Evolutionary conservation across 2,329 filamentous ascomycete genomes (phyloP).

Genomic region (Corynespora cassiicola): DNA sequence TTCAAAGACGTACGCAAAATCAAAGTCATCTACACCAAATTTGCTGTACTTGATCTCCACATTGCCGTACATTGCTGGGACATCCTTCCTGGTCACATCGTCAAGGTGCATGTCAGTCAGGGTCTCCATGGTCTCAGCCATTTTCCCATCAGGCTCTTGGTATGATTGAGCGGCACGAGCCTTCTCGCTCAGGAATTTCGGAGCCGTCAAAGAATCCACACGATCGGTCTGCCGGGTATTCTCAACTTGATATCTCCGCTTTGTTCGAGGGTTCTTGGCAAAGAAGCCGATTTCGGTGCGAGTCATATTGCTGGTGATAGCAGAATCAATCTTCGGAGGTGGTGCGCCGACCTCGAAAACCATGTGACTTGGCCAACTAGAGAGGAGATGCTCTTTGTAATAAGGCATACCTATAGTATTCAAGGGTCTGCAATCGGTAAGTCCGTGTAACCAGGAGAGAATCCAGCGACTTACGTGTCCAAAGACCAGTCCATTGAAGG

Average conservation of each 20-base stretch:
- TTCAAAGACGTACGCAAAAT: slow-evolving; percentile 85
- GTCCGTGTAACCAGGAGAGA: no score
- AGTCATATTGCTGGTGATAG: slow-evolving; percentile 72
- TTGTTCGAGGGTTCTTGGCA: slow-evolving; percentile 76
- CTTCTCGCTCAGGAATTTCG: slow-evolving; percentile 95
- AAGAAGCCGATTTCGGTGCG: slow-evolving; percentile 78
- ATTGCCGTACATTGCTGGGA: slow-evolving; percentile 87
- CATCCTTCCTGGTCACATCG: slow-evolving; percentile 76
- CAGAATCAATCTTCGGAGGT: slow-evolving; percentile 74
- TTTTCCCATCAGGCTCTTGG: slow-evolving; percentile 36
- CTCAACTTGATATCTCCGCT: slow-evolving; percentile 82
- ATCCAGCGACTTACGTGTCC: slow-evolving; percentile 66
- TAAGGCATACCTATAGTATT: slow-evolving; percentile 91
- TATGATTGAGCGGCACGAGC: slow-evolving; percentile 66
- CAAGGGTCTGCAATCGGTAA: slow-evolving; percentile 65
- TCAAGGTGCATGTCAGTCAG: slow-evolving; percentile 74
- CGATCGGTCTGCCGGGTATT: slow-evolving; percentile 70
- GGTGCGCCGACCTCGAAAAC: slow-evolving; percentile 86
- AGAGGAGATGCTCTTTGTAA: slow-evolving; percentile 86
- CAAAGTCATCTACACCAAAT: slow-evolving; percentile 99
- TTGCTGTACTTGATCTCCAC: slow-evolving; percentile 99
- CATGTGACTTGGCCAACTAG: slow-evolving; percentile 86
- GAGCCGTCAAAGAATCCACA: slow-evolving; percentile 72
- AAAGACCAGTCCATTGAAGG: slow-evolving; percentile 71
- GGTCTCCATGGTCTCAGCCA: slow-evolving; percentile 65